A percentile compares a stretch with the other conserved stretches of the same genome.
These are phyloP conservation scores for Haematococcus sp. DNA, from an alignment of 139 green algal species.

Conservation along the genomic window DNA sequence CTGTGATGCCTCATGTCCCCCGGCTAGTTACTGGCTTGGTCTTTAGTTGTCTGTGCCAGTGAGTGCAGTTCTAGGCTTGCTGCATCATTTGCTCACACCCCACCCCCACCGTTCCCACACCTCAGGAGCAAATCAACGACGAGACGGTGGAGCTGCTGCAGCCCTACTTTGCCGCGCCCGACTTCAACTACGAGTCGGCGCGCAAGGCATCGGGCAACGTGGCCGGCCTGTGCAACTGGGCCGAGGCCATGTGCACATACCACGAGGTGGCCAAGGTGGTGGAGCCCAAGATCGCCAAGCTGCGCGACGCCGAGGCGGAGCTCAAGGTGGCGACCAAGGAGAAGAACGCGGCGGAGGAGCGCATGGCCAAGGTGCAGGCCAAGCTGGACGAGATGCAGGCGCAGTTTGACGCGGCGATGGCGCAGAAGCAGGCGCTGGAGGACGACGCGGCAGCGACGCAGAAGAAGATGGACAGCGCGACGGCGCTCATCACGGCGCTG, in stretches of 20 bases:
- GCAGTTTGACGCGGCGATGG: slow-evolving; percentile 89
- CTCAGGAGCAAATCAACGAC: slow-evolving; percentile 92
- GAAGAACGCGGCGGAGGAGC: slow-evolving; percentile 85
- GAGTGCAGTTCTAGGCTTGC: neutral
- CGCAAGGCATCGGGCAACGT: slow-evolving; percentile 86
- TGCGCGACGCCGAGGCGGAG: slow-evolving; percentile 70
- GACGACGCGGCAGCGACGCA: slow-evolving; percentile 83
- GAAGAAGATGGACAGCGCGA: slow-evolving; percentile 89
- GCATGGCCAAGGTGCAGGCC: slow-evolving; percentile 86
- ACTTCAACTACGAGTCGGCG: slow-evolving; percentile 91
- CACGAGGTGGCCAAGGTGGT: slow-evolving; percentile 87
- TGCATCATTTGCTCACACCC: neutral
- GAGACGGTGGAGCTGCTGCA: slow-evolving; percentile 82
- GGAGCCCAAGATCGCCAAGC: slow-evolving; percentile 90
- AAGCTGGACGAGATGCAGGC: slow-evolving; percentile 91
- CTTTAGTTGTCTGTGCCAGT: neutral
- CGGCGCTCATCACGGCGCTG: slow-evolving; percentile 84
- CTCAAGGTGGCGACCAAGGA: slow-evolving; percentile 52
- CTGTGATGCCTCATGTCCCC: too few species aligned
- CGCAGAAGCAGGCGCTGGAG: slow-evolving; percentile 88
- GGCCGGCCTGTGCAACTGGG: slow-evolving; percentile 93
- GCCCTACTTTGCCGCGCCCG: slow-evolving; percentile 85
- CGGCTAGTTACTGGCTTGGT: too few species aligned
- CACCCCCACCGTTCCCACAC: slow-evolving; percentile 21
- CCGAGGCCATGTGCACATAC: slow-evolving; percentile 92